Base-by-base conservation (phyloP, 73 alveolate genomes). In the Tetrahymena borealis region DNA sequence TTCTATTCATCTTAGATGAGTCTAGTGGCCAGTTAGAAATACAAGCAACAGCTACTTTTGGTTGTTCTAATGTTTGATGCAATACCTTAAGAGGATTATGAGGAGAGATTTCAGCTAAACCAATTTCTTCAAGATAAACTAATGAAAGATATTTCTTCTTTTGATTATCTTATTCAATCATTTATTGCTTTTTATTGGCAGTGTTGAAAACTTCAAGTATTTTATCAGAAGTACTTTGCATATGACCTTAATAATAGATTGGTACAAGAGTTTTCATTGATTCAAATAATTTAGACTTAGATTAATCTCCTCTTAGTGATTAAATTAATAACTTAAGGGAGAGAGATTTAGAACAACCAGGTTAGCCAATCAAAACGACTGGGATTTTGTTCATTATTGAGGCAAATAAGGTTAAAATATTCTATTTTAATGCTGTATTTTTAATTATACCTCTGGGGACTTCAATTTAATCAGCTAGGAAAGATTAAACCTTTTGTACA, bases 281-380 rank as follows among this genome's bases (percentile, higher is more conserved):
- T 94, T 93, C 92, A 43, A 96, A 96, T 16, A 94, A 92, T 5
- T 42, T 11, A 38, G 31, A 78, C 33, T 43, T 78, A 16, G 98
- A 95, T 78, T 91, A 37, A 91, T 95, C 97, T 11, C 98, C 98
- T 77, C 90, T 95, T 95, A 96, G 90, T 32, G 96, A 78, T 31
- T 95, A 78, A 33, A 93, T 90, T 78, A 96, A 40, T 93, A 96
- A 90, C 38, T 94, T 94, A 40, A 95, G 92, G 39, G 98, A 91
- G 78, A 96, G 91, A 32, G 98, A 94, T 91, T 96, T 96, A 90
- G 98, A 95, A 93, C 98, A 95, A 10, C 98, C 98, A 11, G 98
- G 98, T n/a, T n/a, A n/a, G n/a, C n/a, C 98, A 15, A 95, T 94
- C 39, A 96, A 91, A 43, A 96, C 95, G 42, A 96, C 90, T 15